Evolutionary conservation across 2,329 filamentous ascomycete genomes (phyloP), one percentile per base, ranked within the genome.

Genomic region (Penicillium palitans): DNA sequence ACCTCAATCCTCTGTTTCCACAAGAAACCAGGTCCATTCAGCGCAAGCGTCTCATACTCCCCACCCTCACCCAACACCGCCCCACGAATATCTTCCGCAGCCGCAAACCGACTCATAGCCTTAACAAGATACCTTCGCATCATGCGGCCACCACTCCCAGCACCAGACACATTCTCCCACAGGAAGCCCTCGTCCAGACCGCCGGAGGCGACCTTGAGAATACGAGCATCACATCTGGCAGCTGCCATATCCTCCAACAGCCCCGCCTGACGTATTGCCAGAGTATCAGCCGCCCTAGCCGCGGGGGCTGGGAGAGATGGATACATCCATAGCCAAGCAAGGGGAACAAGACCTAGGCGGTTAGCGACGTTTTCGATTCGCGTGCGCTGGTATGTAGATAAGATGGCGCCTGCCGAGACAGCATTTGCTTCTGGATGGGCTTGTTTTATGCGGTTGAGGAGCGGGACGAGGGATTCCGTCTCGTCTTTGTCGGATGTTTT

Each of bases 321-420:
- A 76, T 90, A 97, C 78, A 96, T 90, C 95, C 95, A 99, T 49
- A 99, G 80, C 76, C 89, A 98, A 7, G 92, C 89, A 29, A 99
- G 80, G 15, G 95, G 91, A 0, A 84, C 83, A 13, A 99, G 83
- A 2, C 89, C 90, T n/a, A 98, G 81, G 17, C 95, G 84, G n/a
- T 87, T 72, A 12, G 93, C 93, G 12, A 98, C 88, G 58, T 90
- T 93, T 78, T 99, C 95, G 50, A 99, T 89, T n/a, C 95, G 84
- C 1, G 93, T 98, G 57, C 95, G 88, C 77, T 99, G 95, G 76
- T 99, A 99, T 3, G 92, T 96, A 10, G 91, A 96, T 39, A 98
- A 78, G 61, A 99, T 96, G 21, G 95, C 95, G 54, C 95, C 95
- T 0, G 93, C 91, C 66, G 88, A 93, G 50, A 99, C 79, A 33